These are phyloP conservation scores for Scedosporium apiospermum DNA, from an alignment of 2,329 filamentous ascomycete genomes.

Conservation along the genomic window DNA sequence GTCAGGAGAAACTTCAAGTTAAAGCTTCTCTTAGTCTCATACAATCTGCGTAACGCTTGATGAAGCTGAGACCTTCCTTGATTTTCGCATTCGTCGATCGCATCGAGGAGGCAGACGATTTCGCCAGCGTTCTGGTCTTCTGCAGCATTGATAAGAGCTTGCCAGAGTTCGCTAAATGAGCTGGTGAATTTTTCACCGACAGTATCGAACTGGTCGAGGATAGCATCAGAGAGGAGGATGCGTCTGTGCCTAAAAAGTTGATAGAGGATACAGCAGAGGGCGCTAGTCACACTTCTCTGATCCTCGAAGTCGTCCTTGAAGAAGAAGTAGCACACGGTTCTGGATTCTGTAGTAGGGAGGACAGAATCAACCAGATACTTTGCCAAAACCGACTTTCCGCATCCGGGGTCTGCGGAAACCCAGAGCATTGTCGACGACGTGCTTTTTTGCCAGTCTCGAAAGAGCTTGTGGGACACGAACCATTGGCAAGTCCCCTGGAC, in stretches of 20 bases:
- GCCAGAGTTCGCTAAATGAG: constrained; percentile 22
- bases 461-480: constrained; percentile 12
- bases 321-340: constrained; percentile 30
- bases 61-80: background rate
- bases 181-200: constrained; percentile 10
- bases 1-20: constrained; percentile 27
- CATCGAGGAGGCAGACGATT: constrained; percentile 29
- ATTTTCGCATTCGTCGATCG: constrained; percentile 28
- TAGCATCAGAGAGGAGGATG: constrained; percentile 13
- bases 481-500: constrained; percentile 12
- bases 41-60: background rate
- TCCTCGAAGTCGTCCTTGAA: constrained; percentile 31
- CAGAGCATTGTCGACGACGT: constrained; percentile 14
- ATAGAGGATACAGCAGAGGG: constrained; percentile 25
- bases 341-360: constrained; percentile 10
- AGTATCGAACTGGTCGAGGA: constrained; percentile 9
- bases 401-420: constrained; percentile 32
- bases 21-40: background rate
- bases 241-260: constrained; percentile 22
- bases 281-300: constrained; percentile 18
- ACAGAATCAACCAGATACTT: constrained; percentile 23
- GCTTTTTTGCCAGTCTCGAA: constrained; percentile 12
- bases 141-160: constrained; percentile 14
- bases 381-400: constrained; percentile 32
- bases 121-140: constrained; percentile 11